Evolutionary conservation across 2,329 filamentous ascomycete genomes (phyloP).

Genomic region (Cytospora chrysosperma): DNA sequence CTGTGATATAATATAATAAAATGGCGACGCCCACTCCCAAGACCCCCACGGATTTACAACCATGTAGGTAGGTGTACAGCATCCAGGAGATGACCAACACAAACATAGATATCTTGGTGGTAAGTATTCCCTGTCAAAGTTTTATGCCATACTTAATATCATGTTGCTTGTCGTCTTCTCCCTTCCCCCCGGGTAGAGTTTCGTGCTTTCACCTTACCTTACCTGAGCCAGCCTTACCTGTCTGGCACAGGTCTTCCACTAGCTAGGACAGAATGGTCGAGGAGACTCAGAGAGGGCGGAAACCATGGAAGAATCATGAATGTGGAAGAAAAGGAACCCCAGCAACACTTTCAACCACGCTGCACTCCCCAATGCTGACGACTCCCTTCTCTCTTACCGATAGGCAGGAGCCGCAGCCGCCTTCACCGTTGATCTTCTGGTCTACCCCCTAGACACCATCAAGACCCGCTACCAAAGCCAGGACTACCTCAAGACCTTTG

Average conservation of each 20-base stretch:
- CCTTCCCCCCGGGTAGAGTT: not conserved
- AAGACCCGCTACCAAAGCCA: constrained; percentile 84
- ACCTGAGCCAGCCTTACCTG: no score
- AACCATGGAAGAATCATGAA: not conserved
- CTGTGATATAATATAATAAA: not conserved
- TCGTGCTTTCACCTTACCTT: no score
- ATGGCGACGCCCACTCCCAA: not conserved
- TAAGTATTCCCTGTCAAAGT: constrained; percentile 1
- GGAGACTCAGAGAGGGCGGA: not conserved
- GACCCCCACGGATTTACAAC: no score
- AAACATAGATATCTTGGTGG: constrained; percentile 21
- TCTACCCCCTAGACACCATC: constrained; percentile 86
- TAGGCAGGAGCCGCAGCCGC: constrained; percentile 84
- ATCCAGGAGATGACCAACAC: constrained; percentile 23
- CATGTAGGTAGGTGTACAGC: not conserved
- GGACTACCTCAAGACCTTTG: constrained; percentile 68
- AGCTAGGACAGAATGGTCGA: no score
- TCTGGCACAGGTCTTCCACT: no score
- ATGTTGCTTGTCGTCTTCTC: no score
- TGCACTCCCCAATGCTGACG: not conserved
- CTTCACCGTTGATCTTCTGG: constrained; percentile 79
- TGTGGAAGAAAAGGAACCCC: no score
- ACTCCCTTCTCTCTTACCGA: not conserved
- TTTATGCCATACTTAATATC: not conserved
- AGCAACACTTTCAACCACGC: not conserved